These are phyloP conservation scores for Leersia perrieri DNA, from an alignment of 176 grass and related monocot genomes.

Conservation along the genomic window DNA sequence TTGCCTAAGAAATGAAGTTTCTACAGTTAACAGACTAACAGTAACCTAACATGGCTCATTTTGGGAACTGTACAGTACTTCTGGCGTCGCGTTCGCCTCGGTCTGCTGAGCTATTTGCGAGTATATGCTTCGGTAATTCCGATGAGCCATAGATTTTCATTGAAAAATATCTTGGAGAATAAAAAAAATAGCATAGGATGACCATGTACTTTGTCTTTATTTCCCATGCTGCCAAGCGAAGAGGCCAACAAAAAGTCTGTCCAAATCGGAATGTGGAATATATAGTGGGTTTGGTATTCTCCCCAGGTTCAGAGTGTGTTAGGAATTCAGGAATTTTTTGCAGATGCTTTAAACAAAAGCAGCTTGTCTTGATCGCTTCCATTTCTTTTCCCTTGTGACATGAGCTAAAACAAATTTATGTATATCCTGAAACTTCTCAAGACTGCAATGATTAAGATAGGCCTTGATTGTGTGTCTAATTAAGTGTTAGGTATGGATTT, in stretches of 20 bases:
- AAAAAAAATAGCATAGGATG: background rate
- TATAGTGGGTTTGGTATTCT: background rate
- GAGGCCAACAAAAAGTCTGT: background rate
- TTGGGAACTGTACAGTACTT: background rate
- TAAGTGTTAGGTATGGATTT: slow-evolving; percentile 1
- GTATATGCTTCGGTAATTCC: background rate
- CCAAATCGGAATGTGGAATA: slow-evolving; percentile 14
- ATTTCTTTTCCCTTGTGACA: slow-evolving; percentile 15
- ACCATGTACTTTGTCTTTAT: slow-evolving; percentile 13
- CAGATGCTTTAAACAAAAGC: slow-evolving; percentile 10
- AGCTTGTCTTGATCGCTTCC: slow-evolving; percentile 20
- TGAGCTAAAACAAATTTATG: background rate
- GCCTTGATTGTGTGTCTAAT: slow-evolving; percentile 24
- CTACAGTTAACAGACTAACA: background rate
- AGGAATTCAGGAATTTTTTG: slow-evolving; percentile 33
- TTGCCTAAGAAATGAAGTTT: background rate
- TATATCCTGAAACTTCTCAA: slow-evolving; percentile 17
- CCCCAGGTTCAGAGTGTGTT: slow-evolving; percentile 8
- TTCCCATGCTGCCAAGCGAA: slow-evolving; percentile 24
- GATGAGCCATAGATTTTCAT: background rate
- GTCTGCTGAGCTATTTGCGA: background rate
- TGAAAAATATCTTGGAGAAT: background rate
- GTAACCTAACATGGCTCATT: background rate
- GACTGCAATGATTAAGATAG: slow-evolving; percentile 3
- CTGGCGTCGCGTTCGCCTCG: background rate